Conservation (phyloP, 1,284 basidiomycete genomes). For the Agaricales sp. region DNA sequence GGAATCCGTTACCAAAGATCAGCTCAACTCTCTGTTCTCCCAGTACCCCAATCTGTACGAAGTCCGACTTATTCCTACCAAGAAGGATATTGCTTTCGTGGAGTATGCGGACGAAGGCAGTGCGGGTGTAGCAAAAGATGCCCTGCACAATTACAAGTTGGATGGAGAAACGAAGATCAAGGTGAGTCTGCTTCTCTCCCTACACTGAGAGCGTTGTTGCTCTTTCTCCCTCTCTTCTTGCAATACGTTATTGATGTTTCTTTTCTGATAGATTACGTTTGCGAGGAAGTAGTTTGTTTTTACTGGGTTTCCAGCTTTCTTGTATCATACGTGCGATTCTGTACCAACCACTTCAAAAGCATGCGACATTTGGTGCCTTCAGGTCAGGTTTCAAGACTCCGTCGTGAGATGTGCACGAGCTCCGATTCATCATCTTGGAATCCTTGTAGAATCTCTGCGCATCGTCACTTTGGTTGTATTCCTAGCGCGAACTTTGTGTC, state of each 20-base stretch:
- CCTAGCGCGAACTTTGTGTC: too few relatives aligned
- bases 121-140: conserved; percentile 87
- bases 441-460: too few relatives aligned
- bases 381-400: too few relatives aligned
- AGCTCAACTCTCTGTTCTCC: conserved; percentile 80
- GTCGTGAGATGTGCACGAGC: too few relatives aligned
- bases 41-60: conserved; percentile 92
- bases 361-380: too few relatives aligned
- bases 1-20: conserved; percentile 83
- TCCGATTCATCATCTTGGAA: too few relatives aligned
- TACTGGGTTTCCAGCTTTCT: too few relatives aligned
- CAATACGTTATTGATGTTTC: conserved; percentile 4
- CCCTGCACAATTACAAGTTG: conserved; percentile 92
- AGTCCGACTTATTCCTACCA: conserved; percentile 93
- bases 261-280: conserved; percentile 28
- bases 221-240: neutral
- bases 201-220: neutral
- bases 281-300: conserved; percentile 23
- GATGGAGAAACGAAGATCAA: conserved; percentile 97
- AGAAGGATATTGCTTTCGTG: conserved; percentile 94
- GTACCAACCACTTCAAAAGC: too few relatives aligned
- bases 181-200: conserved; percentile 28
- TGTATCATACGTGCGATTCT: too few relatives aligned
- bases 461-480: too few relatives aligned
- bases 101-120: conserved; percentile 87